These are phyloP conservation scores for Bodo saltans DNA, from an alignment of 78 protist species.

Conservation along the genomic window DNA sequence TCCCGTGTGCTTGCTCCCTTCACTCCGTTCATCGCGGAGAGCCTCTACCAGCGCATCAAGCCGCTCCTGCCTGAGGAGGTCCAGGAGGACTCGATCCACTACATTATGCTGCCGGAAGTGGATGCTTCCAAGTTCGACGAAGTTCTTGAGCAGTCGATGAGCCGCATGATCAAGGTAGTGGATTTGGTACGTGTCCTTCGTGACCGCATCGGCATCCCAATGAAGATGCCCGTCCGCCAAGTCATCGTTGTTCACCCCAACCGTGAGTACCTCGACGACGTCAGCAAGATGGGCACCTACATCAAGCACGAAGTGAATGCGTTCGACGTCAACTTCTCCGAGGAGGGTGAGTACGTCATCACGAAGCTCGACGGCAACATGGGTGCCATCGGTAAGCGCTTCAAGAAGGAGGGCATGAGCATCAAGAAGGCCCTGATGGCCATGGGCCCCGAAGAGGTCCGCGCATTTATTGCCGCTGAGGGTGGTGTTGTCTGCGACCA, in stretches of 20 bases:
- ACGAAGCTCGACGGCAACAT: not conserved
- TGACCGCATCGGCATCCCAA: slow-evolving; percentile 65
- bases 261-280: slow-evolving; percentile 10
- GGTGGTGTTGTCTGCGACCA: slow-evolving; percentile 3
- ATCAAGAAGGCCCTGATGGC: not conserved
- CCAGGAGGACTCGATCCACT: slow-evolving; percentile 75
- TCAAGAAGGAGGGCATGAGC: slow-evolving; percentile 16
- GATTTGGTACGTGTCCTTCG: slow-evolving; percentile 71
- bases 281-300: slow-evolving; percentile 17
- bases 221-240: slow-evolving; percentile 39
- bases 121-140: slow-evolving; percentile 45
- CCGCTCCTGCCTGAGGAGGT: slow-evolving; percentile 47
- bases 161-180: not conserved
- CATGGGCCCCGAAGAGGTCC: not conserved
- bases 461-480: not conserved
- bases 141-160: slow-evolving; percentile 11
- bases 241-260: slow-evolving; percentile 2
- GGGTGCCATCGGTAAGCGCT: slow-evolving; percentile 9
- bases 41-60: slow-evolving; percentile 80
- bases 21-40: slow-evolving; percentile 97
- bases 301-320: slow-evolving; percentile 46
- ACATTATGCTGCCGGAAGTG: slow-evolving; percentile 57
- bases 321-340: slow-evolving; percentile 6
- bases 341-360: slow-evolving; percentile 23
- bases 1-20: slow-evolving; percentile 91